phyloP scores from a whole-genome alignment of 257 asterid genomes.

The Voacanga thouarsii region DNA sequence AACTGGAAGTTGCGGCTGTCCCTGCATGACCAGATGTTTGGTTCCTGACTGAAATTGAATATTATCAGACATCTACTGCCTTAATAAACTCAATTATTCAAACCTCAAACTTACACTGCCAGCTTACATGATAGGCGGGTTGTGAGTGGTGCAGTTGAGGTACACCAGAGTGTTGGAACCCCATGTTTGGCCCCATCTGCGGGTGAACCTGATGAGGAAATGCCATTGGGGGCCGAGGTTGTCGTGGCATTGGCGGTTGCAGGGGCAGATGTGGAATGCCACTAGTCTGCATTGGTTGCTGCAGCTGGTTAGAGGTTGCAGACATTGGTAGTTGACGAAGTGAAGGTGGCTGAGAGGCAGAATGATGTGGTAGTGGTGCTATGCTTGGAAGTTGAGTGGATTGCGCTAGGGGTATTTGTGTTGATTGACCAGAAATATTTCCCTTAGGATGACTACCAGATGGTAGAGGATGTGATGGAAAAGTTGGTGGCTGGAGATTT shows the following conservation, averaged over 20 bases:
- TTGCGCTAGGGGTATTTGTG: slow-evolving; percentile 50
- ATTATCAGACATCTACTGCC: slow-evolving; percentile 18
- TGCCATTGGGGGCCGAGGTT: slow-evolving; percentile 53
- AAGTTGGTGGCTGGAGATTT: slow-evolving; percentile 49
- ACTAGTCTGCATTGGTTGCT: slow-evolving; percentile 56
- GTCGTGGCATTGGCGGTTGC: slow-evolving; percentile 70
- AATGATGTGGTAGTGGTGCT: slow-evolving; percentile 61
- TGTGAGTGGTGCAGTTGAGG: slow-evolving; percentile 79
- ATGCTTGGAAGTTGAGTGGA: slow-evolving; percentile 54
- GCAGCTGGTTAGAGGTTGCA: slow-evolving; percentile 54
- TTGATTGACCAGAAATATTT: slow-evolving; percentile 45
- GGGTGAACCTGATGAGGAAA: slow-evolving; percentile 70
- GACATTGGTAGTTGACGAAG: slow-evolving; percentile 59
- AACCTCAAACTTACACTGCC: background rate
- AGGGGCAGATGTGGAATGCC: slow-evolving; percentile 54
- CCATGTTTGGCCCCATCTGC: slow-evolving; percentile 64
- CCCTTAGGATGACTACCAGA: slow-evolving; percentile 53
- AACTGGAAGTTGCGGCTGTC: slow-evolving; percentile 64
- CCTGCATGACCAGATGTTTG: slow-evolving; percentile 60
- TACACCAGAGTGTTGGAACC: slow-evolving; percentile 70
- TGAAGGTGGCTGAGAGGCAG: slow-evolving; percentile 49
- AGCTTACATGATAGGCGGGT: slow-evolving; percentile 77
- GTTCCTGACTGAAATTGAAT: slow-evolving; percentile 55
- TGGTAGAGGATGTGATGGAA: slow-evolving; percentile 53
- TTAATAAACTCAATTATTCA: background rate